Evolutionary conservation across 2,329 filamentous ascomycete genomes (phyloP).

Genomic region (Penicillium sp.): DNA sequence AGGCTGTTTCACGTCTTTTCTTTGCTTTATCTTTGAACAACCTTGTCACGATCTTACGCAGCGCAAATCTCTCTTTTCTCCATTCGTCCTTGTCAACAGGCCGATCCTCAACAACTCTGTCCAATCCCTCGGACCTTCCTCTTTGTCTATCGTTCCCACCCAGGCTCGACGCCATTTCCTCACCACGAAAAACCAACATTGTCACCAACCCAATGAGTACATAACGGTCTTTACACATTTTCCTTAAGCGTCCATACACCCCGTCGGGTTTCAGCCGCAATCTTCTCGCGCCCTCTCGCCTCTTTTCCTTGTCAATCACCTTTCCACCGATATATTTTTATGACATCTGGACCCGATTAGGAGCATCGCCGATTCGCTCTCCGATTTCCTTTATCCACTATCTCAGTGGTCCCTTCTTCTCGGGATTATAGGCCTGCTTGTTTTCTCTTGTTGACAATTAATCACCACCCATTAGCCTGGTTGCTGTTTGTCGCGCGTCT

Average conservation of each 20-base stretch:
- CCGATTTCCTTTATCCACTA: slow-evolving; percentile 11
- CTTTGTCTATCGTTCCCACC: slow-evolving; percentile 13
- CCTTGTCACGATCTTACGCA: slow-evolving; percentile 44
- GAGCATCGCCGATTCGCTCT: slow-evolving; percentile 3
- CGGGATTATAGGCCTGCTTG: slow-evolving; percentile 27
- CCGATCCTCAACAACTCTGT: slow-evolving; percentile 7
- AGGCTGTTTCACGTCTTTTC: slow-evolving; percentile 31
- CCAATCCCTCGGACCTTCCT: slow-evolving; percentile 17
- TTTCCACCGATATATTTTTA: slow-evolving; percentile 31
- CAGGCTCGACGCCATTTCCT: slow-evolving; percentile 12
- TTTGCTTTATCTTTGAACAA: slow-evolving; percentile 26
- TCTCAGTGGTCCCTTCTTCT: slow-evolving; percentile 25
- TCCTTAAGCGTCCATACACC: slow-evolving; percentile 35
- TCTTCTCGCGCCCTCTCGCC: slow-evolving; percentile 24
- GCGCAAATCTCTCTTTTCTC: slow-evolving; percentile 29
- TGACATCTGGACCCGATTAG: slow-evolving; percentile 12
- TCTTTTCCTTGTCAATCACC: slow-evolving; percentile 26
- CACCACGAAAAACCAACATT: slow-evolving; percentile 31
- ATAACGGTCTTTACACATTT: slow-evolving; percentile 44
- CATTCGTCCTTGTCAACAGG: slow-evolving; percentile 15
- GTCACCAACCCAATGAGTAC: slow-evolving; percentile 43
- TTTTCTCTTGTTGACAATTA: slow-evolving; percentile 27
- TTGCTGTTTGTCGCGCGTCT: slow-evolving; percentile 27
- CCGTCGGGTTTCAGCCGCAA: slow-evolving; percentile 30
- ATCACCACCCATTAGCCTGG: slow-evolving; percentile 33